phyloP scores from a whole-genome alignment of 2,329 filamentous ascomycete genomes.

The Colletotrichum spinosum region DNA sequence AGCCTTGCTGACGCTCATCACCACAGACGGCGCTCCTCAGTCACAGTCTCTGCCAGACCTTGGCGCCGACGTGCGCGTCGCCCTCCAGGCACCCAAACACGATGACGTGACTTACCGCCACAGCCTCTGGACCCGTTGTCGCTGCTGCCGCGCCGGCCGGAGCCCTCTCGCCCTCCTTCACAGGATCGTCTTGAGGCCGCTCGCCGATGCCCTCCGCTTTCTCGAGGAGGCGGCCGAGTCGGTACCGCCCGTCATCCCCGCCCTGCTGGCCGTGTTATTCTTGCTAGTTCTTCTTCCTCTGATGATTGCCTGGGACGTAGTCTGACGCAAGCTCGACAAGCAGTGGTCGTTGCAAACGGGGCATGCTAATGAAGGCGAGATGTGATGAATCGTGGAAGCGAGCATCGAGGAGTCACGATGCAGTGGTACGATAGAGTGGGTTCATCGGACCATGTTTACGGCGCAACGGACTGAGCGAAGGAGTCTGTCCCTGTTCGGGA shows the following conservation, averaged over 20 bases:
- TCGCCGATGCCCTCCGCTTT: slow-evolving; percentile 17
- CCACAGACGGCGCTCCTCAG: slow-evolving; percentile 1
- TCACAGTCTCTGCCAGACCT: slow-evolving; percentile 33
- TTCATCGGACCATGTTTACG: too few species aligned
- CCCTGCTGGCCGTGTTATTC: slow-evolving; percentile 26
- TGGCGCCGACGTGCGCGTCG: slow-evolving; percentile 33
- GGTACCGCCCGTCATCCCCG: slow-evolving; percentile 28
- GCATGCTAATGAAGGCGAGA: too few species aligned
- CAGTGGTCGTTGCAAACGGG: too few species aligned
- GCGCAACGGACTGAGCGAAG: too few species aligned
- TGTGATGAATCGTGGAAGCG: neutral
- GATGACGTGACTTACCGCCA: slow-evolving; percentile 29
- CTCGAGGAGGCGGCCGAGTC: slow-evolving; percentile 26
- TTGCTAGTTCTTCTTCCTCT: slow-evolving; percentile 24
- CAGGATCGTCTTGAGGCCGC: slow-evolving; percentile 23
- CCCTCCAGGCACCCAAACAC: slow-evolving; percentile 27
- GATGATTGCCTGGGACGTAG: slow-evolving; percentile 22
- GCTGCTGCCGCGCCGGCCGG: slow-evolving; percentile 25
- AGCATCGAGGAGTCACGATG: too few species aligned
- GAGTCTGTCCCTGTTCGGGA: too few species aligned
- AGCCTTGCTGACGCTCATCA: neutral
- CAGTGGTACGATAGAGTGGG: too few species aligned
- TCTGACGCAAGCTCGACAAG: neutral
- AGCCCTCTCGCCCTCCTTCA: slow-evolving; percentile 22
- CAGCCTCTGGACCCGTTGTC: slow-evolving; percentile 34